Base-by-base conservation (phyloP, 2,329 filamentous ascomycete genomes). In the Chaetomium sp. region DNA sequence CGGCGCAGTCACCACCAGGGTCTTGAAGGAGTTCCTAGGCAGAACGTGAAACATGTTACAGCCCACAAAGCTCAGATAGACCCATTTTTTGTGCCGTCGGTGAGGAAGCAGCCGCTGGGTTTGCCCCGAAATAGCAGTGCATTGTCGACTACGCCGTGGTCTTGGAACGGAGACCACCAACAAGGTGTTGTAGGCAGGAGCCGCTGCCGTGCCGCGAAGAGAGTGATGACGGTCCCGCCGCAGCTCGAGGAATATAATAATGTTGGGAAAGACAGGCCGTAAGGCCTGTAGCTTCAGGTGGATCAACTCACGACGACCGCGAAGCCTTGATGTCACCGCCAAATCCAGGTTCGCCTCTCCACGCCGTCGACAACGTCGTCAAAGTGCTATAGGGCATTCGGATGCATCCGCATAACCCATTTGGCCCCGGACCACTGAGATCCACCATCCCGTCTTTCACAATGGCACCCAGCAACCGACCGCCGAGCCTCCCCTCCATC, bases 401-500 rank as follows among this genome's bases (percentile, higher is more conserved):
- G 23, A 23, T 27, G 4, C 21, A 50, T 13, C 47, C 27, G 45
- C n/a, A 47, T 47, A 21, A 16, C 13, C 38, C 7, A 21, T 42
- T 8, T 8, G 21, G 10, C 16, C 12, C 50, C 16, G 19, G 50
- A 50, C 9, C 12, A 27, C 12, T 25, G 3, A 31, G 16, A 8
- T 29, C 23, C 10, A 31, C 10, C 23, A n/a, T 25, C 51, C 21
- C 38, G 16, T 19, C 27, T 6, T 8, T 35, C 42, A 60, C 38
- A 12, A 61, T 65, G 63, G 55, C 63, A 13, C 59, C 63, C 16
- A 62, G 31, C 55, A 59, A 29, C 38, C 53, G 64, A n/a, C 42
- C 66, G 9, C 66, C 62, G 23, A 63, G 58, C 38, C 64, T 68
- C 1, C 66, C 66, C 16, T 64, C 38, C n/a, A 68, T 68, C 45